phyloP scores from a whole-genome alignment of 768 basidiomycete genomes.

The Postia placenta region DNA sequence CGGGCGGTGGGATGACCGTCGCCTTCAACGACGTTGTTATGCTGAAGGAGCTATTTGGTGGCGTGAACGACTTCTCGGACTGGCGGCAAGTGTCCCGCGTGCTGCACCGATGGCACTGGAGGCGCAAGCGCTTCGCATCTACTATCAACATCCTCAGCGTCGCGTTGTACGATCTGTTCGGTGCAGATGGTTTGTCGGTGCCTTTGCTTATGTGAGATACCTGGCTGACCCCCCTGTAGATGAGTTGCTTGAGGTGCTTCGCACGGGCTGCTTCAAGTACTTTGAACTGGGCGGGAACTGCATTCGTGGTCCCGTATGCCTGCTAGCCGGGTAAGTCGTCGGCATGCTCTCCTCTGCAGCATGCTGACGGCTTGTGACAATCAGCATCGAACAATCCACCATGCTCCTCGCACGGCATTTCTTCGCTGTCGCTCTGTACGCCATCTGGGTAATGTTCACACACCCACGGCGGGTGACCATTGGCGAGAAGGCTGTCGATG shows the following conservation, averaged over 20 bases:
- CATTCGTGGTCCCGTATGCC: conserved; percentile 79
- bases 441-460: conserved; percentile 86
- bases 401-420: conserved; percentile 83
- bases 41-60: conserved; percentile 53
- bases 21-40: conserved; percentile 82
- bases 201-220: background rate
- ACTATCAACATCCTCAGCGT: conserved; percentile 92
- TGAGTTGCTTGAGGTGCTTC: conserved; percentile 54
- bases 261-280: conserved; percentile 93
- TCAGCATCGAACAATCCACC: conserved; percentile 77
- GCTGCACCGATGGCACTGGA: conserved; percentile 79
- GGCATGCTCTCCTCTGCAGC: background rate
- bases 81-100: conserved; percentile 46
- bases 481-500: conserved; percentile 33
- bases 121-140: conserved; percentile 72
- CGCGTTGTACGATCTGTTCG: conserved; percentile 91
- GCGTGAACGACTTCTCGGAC: conserved; percentile 36
- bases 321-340: conserved; percentile 69
- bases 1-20: conserved; percentile 98
- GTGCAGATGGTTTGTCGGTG: conserved; percentile 67
- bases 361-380: background rate
- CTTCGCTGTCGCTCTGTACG: conserved; percentile 92
- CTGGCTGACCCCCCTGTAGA: conserved; percentile 33
- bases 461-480: conserved; percentile 36
- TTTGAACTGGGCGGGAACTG: conserved; percentile 92